phyloP scores from a whole-genome alignment of 768 basidiomycete genomes.

The Boletus barrowsii region DNA sequence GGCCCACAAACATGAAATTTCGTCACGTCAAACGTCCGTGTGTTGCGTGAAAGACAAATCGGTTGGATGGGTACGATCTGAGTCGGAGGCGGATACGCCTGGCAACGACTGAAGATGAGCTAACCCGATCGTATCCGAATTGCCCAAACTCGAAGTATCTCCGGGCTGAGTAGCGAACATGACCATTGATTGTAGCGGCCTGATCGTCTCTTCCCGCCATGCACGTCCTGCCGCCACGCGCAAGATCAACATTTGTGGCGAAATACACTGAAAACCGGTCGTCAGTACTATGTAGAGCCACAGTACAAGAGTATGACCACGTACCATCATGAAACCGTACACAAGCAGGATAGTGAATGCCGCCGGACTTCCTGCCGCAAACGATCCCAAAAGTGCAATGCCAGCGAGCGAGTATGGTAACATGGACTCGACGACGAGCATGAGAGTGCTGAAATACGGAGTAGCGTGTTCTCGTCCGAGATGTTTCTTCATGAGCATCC shows the following conservation, averaged over 20 bases:
- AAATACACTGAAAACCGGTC: conserved; percentile 6
- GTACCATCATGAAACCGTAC: conserved; percentile 1
- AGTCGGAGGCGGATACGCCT: too few relatives aligned
- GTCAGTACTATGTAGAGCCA: neutral
- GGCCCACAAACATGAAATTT: too few relatives aligned
- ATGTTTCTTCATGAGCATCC: neutral
- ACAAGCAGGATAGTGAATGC: too few relatives aligned
- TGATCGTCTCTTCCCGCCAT: neutral
- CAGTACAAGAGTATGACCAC: neutral
- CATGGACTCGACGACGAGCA: neutral
- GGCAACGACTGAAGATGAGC: too few relatives aligned
- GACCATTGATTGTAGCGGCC: too few relatives aligned
- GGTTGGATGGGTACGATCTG: too few relatives aligned
- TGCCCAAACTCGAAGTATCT: too few relatives aligned
- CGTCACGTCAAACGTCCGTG: too few relatives aligned
- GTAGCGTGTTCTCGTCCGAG: conserved; percentile 3
- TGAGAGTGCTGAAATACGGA: conserved; percentile 1
- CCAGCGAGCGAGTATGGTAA: neutral
- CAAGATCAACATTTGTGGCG: conserved; percentile 16
- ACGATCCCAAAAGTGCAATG: conserved; percentile 2
- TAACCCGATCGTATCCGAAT: too few relatives aligned
- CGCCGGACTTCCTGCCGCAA: neutral
- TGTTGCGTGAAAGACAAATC: too few relatives aligned
- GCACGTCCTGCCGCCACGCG: neutral
- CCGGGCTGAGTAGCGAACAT: too few relatives aligned